These are phyloP conservation scores for Choiromyces venosus DNA, from an alignment of 495 filamentous ascomycete species.

Conservation along the genomic window DNA sequence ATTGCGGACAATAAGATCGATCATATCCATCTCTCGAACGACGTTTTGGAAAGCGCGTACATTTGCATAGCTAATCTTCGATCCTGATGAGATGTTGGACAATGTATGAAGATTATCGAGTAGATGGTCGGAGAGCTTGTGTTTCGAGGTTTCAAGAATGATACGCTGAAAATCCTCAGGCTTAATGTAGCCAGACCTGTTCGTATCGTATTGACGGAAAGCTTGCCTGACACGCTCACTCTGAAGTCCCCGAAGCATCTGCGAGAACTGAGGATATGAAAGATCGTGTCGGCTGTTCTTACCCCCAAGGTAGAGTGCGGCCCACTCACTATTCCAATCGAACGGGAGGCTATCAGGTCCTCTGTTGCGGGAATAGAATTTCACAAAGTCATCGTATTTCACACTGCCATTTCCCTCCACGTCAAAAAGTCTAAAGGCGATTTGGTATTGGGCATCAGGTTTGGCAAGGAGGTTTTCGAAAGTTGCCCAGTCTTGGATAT, in stretches of 20 bases:
- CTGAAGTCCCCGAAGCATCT: conserved; percentile 94
- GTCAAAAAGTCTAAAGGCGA: conserved; percentile 95
- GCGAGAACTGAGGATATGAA: conserved; percentile 94
- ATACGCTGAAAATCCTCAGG: conserved; percentile 95
- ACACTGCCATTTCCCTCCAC: conserved; percentile 71
- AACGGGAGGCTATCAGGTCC: conserved; percentile 77
- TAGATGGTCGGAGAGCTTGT: conserved; percentile 96
- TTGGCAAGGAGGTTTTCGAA: conserved; percentile 92
- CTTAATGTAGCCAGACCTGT: conserved; percentile 95
- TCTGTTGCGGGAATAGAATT: conserved; percentile 77
- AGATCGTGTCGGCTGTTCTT: conserved; percentile 78
- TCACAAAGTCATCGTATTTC: conserved; percentile 78
- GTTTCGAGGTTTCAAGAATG: conserved; percentile 83
- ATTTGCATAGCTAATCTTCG: conserved; percentile 94
- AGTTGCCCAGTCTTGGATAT: conserved; percentile 75
- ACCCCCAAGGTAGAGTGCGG: conserved; percentile 83
- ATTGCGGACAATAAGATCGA: conserved; percentile 82
- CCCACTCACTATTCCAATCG: conserved; percentile 96
- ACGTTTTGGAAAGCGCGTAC: conserved; percentile 96
- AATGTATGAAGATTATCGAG: conserved; percentile 88
- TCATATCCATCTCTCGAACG: conserved; percentile 93
- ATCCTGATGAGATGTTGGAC: conserved; percentile 88
- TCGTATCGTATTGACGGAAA: conserved; percentile 84
- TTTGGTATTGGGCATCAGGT: conserved; percentile 97
- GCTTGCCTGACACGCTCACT: conserved; percentile 93